A percentile compares a stretch with the other conserved stretches of the same genome.
These are phyloP conservation scores for Paramecium bursaria DNA, from an alignment of 73 alveolate genomes.

Conservation along the genomic window DNA sequence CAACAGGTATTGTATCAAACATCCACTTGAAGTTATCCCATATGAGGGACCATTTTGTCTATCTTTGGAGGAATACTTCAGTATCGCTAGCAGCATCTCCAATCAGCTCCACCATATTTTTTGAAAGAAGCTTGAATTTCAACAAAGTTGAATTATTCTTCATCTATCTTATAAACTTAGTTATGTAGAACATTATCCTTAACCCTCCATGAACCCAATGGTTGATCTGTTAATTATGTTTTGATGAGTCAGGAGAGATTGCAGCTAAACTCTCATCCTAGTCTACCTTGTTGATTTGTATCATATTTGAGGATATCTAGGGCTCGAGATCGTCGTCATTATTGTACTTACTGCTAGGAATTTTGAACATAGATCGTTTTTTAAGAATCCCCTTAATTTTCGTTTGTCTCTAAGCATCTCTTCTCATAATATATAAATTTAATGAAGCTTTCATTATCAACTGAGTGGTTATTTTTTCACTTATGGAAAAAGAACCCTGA, in stretches of 20 bases:
- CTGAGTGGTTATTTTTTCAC: slow-evolving; percentile 79
- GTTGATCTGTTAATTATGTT: no score
- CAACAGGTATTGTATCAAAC: slow-evolving; percentile 9
- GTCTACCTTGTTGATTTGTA: no score
- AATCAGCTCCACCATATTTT: slow-evolving; percentile 9
- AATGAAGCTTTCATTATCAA: slow-evolving; percentile 77
- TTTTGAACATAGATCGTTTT: no score
- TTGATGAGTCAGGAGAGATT: no score
- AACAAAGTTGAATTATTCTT: slow-evolving; percentile 17
- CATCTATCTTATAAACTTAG: slow-evolving; percentile 33
- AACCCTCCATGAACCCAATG: slow-evolving; percentile 56
- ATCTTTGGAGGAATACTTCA: slow-evolving; percentile 12
- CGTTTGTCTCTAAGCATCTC: no score
- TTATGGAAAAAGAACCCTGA: slow-evolving; percentile 74
- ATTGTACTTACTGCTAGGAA: no score
- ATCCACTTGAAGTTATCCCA: slow-evolving; percentile 30
- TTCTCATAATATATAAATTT: not conserved
- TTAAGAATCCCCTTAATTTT: no score
- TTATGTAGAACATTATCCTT: slow-evolving; percentile 46
- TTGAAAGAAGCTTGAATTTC: slow-evolving; percentile 24
- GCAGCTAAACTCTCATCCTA: no score
- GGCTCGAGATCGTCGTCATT: no score
- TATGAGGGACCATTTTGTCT: not conserved
- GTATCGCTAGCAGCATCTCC: slow-evolving; percentile 49
- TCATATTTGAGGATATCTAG: no score